These are phyloP conservation scores for Colletotrichum gigasporum DNA, from an alignment of 2,329 filamentous ascomycete genomes.

Conservation along the genomic window DNA sequence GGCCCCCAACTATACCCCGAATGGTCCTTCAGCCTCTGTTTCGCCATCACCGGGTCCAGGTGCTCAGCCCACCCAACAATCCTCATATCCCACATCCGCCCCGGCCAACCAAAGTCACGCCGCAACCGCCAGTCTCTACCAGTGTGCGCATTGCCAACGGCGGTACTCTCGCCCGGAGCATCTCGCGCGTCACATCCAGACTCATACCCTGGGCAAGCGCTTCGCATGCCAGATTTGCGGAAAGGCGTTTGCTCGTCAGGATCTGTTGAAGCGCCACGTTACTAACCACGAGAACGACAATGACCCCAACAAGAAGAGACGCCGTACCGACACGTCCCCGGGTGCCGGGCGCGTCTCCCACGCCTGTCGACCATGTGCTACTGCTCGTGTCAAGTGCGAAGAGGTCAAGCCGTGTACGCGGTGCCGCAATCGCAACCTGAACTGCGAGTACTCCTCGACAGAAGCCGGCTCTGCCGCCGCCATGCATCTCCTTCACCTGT, in stretches of 20 bases:
- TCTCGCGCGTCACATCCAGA: constrained; percentile 61
- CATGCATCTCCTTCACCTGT: constrained; percentile 54
- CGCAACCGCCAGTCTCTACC: constrained; percentile 47
- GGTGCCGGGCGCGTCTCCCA: constrained; percentile 60
- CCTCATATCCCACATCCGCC: constrained; percentile 6
- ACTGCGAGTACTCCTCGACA: constrained; percentile 51
- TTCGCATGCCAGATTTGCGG: constrained; percentile 61
- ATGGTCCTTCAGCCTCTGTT: constrained; percentile 11
- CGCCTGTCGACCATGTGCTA: constrained; percentile 61
- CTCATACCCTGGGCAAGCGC: constrained; percentile 59
- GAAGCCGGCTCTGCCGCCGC: constrained; percentile 51
- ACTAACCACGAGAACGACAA: constrained; percentile 58
- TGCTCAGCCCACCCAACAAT: constrained; percentile 1
- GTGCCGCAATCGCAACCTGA: constrained; percentile 56
- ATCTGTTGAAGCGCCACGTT: constrained; percentile 62
- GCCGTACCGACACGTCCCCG: constrained; percentile 54
- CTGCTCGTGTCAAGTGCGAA: constrained; percentile 64
- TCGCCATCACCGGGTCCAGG: constrained; percentile 16
- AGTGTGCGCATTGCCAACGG: constrained; percentile 61
- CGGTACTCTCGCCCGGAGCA: constrained; percentile 64
- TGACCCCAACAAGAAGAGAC: constrained; percentile 56
- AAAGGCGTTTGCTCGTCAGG: constrained; percentile 63
- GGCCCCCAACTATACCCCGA: constrained; percentile 1
- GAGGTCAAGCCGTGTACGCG: constrained; percentile 63
- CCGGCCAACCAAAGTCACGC: constrained; percentile 34